A percentile compares a stretch with the other conserved stretches of the same genome.
Evolutionary conservation across 208 protist species (phyloP).

Genomic region (Phytomonas francai): DNA sequence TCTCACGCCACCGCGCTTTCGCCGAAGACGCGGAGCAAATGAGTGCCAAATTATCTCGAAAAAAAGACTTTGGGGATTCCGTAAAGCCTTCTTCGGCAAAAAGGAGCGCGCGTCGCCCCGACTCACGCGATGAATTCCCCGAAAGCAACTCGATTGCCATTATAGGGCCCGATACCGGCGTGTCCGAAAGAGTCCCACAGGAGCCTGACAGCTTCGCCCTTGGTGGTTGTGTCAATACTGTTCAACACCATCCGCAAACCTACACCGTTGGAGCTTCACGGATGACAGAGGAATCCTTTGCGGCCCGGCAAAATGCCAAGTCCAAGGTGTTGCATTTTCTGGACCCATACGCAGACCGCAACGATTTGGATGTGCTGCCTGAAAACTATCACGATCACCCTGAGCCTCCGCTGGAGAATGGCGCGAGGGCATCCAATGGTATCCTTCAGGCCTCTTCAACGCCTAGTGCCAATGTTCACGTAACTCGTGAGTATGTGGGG

Average conservation of each 20-base stretch:
- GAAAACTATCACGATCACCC: background rate
- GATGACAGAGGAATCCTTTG: slow-evolving; percentile 45
- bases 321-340: slow-evolving; percentile 61
- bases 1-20: slow-evolving; percentile 69
- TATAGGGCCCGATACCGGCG: background rate
- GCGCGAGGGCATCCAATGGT: slow-evolving; percentile 4
- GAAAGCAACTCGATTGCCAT: slow-evolving; percentile 1
- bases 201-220: slow-evolving; percentile 58
- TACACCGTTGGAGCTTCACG: slow-evolving; percentile 57
- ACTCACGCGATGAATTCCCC: background rate
- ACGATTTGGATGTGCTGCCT: slow-evolving; percentile 11
- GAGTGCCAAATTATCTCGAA: background rate
- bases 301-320: slow-evolving; percentile 63
- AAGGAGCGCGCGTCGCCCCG: slow-evolving; percentile 8
- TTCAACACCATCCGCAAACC: slow-evolving; percentile 68
- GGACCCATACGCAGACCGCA: slow-evolving; percentile 47
- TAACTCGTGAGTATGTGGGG: slow-evolving; percentile 52
- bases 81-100: background rate
- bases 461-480: slow-evolving; percentile 25
- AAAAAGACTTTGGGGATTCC: slow-evolving; percentile 3
- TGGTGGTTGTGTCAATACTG: slow-evolving; percentile 58
- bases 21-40: slow-evolving; percentile 60
- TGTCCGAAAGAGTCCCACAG: background rate
- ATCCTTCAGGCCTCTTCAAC: slow-evolving; percentile 11
- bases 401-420: slow-evolving; percentile 5